These are phyloP conservation scores for Trypanosomatidae sp. DNA, from an alignment of 208 protist genomes.

Conservation along the genomic window DNA sequence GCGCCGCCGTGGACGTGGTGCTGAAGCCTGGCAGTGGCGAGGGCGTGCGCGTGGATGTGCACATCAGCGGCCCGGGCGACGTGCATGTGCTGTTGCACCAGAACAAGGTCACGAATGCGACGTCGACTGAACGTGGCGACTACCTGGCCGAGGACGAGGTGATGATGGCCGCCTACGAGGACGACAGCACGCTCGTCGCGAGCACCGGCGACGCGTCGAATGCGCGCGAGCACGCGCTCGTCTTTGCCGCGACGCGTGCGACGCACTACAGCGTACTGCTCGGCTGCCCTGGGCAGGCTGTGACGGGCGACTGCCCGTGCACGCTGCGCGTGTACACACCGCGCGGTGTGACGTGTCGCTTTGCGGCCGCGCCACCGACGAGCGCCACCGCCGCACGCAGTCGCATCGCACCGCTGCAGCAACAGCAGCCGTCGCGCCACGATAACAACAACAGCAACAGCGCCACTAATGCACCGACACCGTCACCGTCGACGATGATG, in stretches of 20 bases:
- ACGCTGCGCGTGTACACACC: constrained; percentile 51
- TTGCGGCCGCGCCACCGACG: constrained; percentile 17
- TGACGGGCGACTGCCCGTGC: constrained; percentile 40
- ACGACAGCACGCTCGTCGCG: constrained; percentile 30
- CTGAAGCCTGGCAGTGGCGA: constrained; percentile 17
- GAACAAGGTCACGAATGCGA: constrained; percentile 26
- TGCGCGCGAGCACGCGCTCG: constrained; percentile 70
- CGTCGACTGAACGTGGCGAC: constrained; percentile 20
- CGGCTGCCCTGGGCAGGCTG: constrained; percentile 15
- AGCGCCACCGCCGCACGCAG: constrained; percentile 21
- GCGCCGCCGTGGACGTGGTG: constrained; percentile 15
- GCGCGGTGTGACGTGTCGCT: constrained; percentile 24
- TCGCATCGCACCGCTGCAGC: constrained; percentile 8
- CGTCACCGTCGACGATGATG: no score
- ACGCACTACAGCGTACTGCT: constrained; percentile 48
- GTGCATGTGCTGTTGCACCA: constrained; percentile 74
- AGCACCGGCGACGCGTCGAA: constrained; percentile 57
- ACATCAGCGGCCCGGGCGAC: constrained; percentile 28
- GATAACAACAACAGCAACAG: neutral
- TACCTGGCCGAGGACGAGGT: constrained; percentile 46
- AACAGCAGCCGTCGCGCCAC: neutral
- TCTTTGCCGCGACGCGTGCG: constrained; percentile 26
- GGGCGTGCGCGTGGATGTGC: constrained; percentile 40
- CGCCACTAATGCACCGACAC: no score
- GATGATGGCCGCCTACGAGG: constrained; percentile 40